Base-by-base conservation (phyloP, 768 basidiomycete species). In the Rhizopogon roseolus region DNA sequence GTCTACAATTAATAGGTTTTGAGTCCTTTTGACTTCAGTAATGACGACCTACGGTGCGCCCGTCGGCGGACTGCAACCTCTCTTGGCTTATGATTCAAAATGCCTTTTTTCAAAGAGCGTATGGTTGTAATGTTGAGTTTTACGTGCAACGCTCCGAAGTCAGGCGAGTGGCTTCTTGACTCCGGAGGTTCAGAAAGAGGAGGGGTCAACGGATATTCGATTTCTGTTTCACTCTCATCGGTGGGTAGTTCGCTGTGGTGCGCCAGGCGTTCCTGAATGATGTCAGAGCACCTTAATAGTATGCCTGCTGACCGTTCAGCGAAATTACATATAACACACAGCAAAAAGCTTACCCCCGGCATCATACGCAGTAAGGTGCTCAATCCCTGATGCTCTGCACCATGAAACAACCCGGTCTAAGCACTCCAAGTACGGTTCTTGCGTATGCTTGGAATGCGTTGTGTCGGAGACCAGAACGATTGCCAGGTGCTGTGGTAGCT, bases 131-230 rank as follows among this genome's bases (percentile, higher is more conserved):
- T 49, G 22, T 59, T 49, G 41, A 64, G 42, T 49, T 57, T 59
- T 16, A 45, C 46, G 19, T 58, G 52, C 9, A 42, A 36, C 5
- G n/a, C 39, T 19, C 41, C 50, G 29, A n/a, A 53, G 40, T 72
- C 75, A 9, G 86, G 85, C 2, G 85, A 85, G 25, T 82, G 70
- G 28, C 84, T 75, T 53, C 83, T 75, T 10, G 88, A 88, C 25
- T 79, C 81, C 25, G 86, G 82, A 61, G 77, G 78, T 64, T 89
- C 88, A 7, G 89, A 91, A 16, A 79, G 71, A 3, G 89, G 90
- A n/a, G 89, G 90, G 0, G 89, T 91, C 41, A 81, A 72, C 39
- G 89, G 90, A 65, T 84, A 90, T 61, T 83, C 80, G 3, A 79
- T 66, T 52, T 88, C 86, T 17, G 81, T 80, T 53, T 78, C 79